Evolutionary conservation across 805 yeast genomes (phyloP).

Genomic region (Pichia cephalocereana): DNA sequence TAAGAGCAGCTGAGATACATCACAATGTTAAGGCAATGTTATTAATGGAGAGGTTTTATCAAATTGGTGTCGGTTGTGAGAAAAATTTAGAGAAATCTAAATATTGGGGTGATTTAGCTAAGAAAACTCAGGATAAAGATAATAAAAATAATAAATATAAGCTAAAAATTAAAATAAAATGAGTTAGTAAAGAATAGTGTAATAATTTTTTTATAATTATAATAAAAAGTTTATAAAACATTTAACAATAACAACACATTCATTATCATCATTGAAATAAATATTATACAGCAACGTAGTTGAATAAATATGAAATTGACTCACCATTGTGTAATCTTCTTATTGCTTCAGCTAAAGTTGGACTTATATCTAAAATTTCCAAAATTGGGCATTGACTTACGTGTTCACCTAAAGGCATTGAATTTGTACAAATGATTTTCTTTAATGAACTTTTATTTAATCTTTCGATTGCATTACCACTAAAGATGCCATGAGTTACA

Average conservation of each 20-base stretch:
- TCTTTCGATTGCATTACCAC: slow-evolving; percentile 72
- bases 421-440: slow-evolving; percentile 82
- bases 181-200: not conserved
- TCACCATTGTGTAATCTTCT: slow-evolving; percentile 96
- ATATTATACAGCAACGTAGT: slow-evolving; percentile 33
- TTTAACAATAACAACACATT: not conserved
- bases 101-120: slow-evolving; percentile 66
- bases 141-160: not conserved
- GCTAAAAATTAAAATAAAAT: not conserved
- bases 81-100: slow-evolving; percentile 48
- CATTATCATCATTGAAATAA: not conserved
- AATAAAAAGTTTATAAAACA: not conserved
- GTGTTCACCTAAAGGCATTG: slow-evolving; percentile 74
- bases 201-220: not conserved
- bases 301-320: slow-evolving; percentile 79
- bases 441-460: slow-evolving; percentile 59
- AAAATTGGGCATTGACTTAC: slow-evolving; percentile 54
- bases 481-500: slow-evolving; percentile 91
- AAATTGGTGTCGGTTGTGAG: slow-evolving; percentile 80
- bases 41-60: slow-evolving; percentile 75
- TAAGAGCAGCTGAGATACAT: slow-evolving; percentile 60
- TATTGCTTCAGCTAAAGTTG: slow-evolving; percentile 86
- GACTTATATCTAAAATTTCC: slow-evolving; percentile 75
- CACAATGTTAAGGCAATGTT: slow-evolving; percentile 77
- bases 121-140: slow-evolving; percentile 28